phyloP scores from a whole-genome alignment of 2,329 filamentous ascomycete genomes.

The Aschersonia sp. region DNA sequence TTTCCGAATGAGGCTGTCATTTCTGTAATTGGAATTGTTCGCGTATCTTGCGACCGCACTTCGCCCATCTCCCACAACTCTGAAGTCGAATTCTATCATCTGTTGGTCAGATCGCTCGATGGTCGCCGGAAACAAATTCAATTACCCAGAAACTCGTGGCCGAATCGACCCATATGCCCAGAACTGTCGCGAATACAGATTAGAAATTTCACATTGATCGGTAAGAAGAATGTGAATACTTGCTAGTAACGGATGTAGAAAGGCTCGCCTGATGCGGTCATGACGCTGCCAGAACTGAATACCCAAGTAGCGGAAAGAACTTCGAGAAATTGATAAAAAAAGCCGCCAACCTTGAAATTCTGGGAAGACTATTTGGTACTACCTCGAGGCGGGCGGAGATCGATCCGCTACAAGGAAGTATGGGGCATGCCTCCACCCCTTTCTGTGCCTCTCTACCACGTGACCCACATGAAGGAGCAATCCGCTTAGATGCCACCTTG shows the following conservation, averaged over 20 bases:
- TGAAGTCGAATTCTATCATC: constrained; percentile 86
- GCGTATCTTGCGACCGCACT: constrained; percentile 93
- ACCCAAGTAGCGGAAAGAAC: no score
- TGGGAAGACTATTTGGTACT: no score
- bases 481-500: background rate
- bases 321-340: no score
- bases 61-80: constrained; percentile 79
- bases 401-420: no score
- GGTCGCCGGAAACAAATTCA: background rate
- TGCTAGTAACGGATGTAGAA: constrained; percentile 99
- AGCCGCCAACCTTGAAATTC: no score
- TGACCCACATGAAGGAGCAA: background rate
- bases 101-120: background rate
- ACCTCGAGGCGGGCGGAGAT: no score
- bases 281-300: constrained; percentile 16
- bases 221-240: constrained; percentile 18
- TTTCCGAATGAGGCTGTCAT: constrained; percentile 97
- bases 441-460: background rate
- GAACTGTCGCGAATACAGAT: constrained; percentile 44
- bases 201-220: background rate
- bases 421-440: background rate
- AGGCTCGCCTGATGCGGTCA: constrained; percentile 58
- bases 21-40: constrained; percentile 99
- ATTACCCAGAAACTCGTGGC: constrained; percentile 89
- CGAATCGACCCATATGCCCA: constrained; percentile 91